Evolutionary conservation across 2,329 filamentous ascomycete species (phyloP), one percentile per base, ranked within the genome.

Genomic region (Neofusicoccum kwambonambiense): DNA sequence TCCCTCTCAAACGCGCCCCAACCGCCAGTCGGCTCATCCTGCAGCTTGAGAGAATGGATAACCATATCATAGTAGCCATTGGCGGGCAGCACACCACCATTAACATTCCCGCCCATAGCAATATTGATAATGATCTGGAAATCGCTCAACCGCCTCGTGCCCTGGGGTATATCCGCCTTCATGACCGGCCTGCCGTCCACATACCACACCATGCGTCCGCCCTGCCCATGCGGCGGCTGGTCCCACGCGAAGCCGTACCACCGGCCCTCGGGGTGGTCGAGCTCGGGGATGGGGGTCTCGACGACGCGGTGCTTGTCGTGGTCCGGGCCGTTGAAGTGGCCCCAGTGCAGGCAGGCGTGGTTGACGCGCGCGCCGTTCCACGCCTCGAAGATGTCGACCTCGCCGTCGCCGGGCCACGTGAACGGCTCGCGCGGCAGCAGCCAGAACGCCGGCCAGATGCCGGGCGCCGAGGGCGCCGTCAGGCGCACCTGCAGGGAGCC

Each of bases 381-480:
- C n/a, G 79, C 82, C 74, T 88, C 86, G 45, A 85, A 82, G 52
- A 88, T 85, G 71, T 88, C 86, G 12, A 88, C 77, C 71, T 88
- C 86, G 64, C 85, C 86, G 66, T 88, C 86, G 0, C 75, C 79
- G 0, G 86, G 86, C 86, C 86, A 88, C 0, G 75, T 73, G 69
- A 87, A 87, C 0, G 85, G 86, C 68, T 87, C 83, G 37, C 79
- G 73, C 0, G 86, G 86, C 5, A 88, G 76, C 61, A 87, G 79
- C 86, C 86, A 88, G 70, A 87, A 87, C 0, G 86, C 86, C 0
- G 86, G 86, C 86, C 86, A 88, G 52, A 88, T 83, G 3, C 86
- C 86, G 2, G 77, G 71, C 0, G 85, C 85, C 61, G 82, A 84
- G 0, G 86, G 86, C 0, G 84, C 79, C 0, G 78, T 76, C 11